phyloP scores from a whole-genome alignment of 2,329 filamentous ascomycete species.

The Cercospora janseana region DNA sequence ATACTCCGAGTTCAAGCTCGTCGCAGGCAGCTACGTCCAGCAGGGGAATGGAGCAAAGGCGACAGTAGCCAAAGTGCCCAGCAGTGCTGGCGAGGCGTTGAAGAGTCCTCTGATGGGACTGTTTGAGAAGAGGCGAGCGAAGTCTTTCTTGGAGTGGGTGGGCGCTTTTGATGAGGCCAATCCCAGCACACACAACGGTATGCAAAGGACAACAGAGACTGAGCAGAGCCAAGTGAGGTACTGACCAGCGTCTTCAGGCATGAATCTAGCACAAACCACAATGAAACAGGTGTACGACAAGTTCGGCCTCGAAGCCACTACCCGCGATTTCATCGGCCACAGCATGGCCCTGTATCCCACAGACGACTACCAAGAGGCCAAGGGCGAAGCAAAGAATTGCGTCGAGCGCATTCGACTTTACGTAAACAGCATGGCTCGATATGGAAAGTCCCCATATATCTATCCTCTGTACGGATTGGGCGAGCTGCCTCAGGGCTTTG shows the following conservation, averaged over 20 bases:
- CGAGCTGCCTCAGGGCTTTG: constrained; percentile 96
- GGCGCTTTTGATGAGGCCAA: constrained; percentile 81
- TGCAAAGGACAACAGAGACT: constrained; percentile 5
- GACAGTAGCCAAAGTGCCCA: constrained; percentile 94
- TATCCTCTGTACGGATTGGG: constrained; percentile 97
- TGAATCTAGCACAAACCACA: constrained; percentile 73
- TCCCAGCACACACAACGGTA: constrained; percentile 85
- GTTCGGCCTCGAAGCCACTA: constrained; percentile 84
- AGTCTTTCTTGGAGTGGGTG: constrained; percentile 95
- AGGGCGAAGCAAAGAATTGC: constrained; percentile 74
- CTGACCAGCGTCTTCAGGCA: constrained; percentile 51
- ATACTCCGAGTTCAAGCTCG: constrained; percentile 58
- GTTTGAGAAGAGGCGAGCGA: constrained; percentile 96
- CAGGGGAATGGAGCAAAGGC: constrained; percentile 78
- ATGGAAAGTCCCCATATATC: constrained; percentile 98
- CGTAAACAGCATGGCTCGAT: constrained; percentile 94
- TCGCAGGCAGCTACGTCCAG: constrained; percentile 94
- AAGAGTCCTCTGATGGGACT: constrained; percentile 93
- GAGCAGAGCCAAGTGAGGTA: background rate
- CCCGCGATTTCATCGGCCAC: constrained; percentile 94
- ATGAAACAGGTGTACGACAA: constrained; percentile 99
- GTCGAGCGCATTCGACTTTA: constrained; percentile 93
- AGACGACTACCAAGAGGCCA: constrained; percentile 76
- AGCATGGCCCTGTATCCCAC: constrained; percentile 95
- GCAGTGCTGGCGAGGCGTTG: constrained; percentile 85